Base-by-base conservation (phyloP, 108 stramenopile genomes). In the Tribonema minus region DNA sequence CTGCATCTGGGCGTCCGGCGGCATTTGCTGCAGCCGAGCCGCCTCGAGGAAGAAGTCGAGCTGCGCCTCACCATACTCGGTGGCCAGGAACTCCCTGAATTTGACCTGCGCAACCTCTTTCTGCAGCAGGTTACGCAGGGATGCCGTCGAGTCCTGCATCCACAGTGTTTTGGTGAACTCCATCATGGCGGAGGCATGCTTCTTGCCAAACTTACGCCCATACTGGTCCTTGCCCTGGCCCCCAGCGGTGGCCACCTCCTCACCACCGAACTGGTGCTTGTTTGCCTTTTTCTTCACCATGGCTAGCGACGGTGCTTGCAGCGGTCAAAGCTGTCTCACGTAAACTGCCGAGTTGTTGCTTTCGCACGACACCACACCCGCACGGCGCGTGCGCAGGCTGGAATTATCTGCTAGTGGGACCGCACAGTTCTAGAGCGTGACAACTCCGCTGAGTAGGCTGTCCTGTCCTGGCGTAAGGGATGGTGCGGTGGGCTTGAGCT, bases 171-270 rank as follows among this genome's bases (percentile, higher is more conserved):
- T 80, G 61, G 71, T 84, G 40, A 84, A 80, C 71, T 84, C 71
- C 68, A 80, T 72, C 77, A 84, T 79, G 6, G 78, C 83, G 27
- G 71, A 62, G 2, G 37, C 38, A 33, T 84, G 83, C 68, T 84
- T 84, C 69, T 84, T 84, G 64, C 83, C 83, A 23, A 84, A 72
- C 61, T 84, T 84, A 1, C 71, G 26, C 15, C 83, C 83, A 58
- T 84, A 84, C 71, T 80, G 77, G 58, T 76, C 66, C 5, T 40
- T 37, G 27, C 76, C 76, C 32, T 76, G 64, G 9, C 76, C 76
- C 30, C 66, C 66, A 33, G 64, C 76, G 12, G 76, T 76, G 7
- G 23, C 6, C 20, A 76, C 66, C 5, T 62, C 61, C 23, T 76
- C 76, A 2, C 76, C 76, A 32, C 46, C 66, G 20, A 41, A 64